phyloP scores from a whole-genome alignment of 176 grass and related monocot genomes.

The Ensete ventricosum region DNA sequence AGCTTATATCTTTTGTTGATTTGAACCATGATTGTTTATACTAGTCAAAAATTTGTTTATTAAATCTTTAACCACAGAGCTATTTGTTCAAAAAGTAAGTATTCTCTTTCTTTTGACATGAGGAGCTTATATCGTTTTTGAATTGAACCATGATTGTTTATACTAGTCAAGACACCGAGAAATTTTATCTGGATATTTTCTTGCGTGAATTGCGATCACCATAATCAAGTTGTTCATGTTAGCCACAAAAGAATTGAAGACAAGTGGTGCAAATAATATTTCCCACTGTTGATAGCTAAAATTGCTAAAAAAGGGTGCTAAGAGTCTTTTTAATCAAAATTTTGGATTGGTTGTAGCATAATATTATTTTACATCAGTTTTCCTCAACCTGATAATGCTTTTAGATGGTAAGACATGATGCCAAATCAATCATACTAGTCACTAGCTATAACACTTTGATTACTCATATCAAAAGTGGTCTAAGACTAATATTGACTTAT shows the following conservation, averaged over 20 bases:
- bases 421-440: not conserved
- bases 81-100: not conserved
- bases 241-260: not conserved
- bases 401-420: not conserved
- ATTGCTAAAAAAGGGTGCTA: too few species aligned
- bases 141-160: not conserved
- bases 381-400: not conserved
- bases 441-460: not conserved
- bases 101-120: not conserved
- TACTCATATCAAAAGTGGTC: too few species aligned
- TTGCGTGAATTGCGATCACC: too few species aligned
- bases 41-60: not conserved
- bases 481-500: too few species aligned
- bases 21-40: not conserved
- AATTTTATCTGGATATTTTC: too few species aligned
- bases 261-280: not conserved
- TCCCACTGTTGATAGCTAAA: too few species aligned
- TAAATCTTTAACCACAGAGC: not conserved
- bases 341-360: not conserved
- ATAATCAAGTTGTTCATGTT: too few species aligned
- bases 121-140: not conserved
- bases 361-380: not conserved
- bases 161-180: too few species aligned
- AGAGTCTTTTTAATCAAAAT: too few species aligned
- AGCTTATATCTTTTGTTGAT: not conserved